Evolutionary conservation across 108 stramenopile genomes (phyloP), one percentile per base, ranked within the genome.

Genomic region (Fistulifera pelliculosa): DNA sequence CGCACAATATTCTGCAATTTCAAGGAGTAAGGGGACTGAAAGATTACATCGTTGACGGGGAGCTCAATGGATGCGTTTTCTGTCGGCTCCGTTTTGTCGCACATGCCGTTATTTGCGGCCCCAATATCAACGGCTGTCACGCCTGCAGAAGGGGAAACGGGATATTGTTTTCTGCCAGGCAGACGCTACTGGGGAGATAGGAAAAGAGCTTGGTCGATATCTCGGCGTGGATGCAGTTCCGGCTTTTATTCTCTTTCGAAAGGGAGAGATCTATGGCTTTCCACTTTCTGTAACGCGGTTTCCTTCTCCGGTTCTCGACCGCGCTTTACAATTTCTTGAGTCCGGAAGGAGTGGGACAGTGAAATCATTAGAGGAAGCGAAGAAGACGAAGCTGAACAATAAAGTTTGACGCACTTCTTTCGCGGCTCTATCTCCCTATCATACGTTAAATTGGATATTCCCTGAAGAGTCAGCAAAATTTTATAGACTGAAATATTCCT

Each of bases 201-300:
- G 89, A 11, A n/a, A 85, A 67, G 57, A 66, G 28, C 52, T 92
- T 14, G 80, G 77, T 22, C 66, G 57, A 21, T 62, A 62, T 31
- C 56, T 93, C 44, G 70, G 58, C 27, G 73, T 93, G 5, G 73
- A 66, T 19, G 78, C 85, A 5, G 90, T 93, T 10, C 90, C 87
- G 25, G 55, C 83, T 0, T 93, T 93, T 60, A 70, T 86, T 0
- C 58, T 88, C n/a, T 86, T 84, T 62, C 72, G 73, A 31, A 43
- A 73, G 27, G 90, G 90, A 0, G 48, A 80, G 47, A 55, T 70
- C 41, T 84, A 77, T 62, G 90, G 90, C 0, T 50, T 49, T 22
- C 61, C 71, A 12, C 64, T 86, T 18, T 68, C 71, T 15, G 62
- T 83, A 11, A 73, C 82, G 5, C 70, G 68, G 47, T 57, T 93